A percentile compares a stretch with the other conserved stretches of the same genome.
These are phyloP conservation scores for Aspergillus cavernicola DNA, from an alignment of 495 filamentous ascomycete species.

Conservation along the genomic window DNA sequence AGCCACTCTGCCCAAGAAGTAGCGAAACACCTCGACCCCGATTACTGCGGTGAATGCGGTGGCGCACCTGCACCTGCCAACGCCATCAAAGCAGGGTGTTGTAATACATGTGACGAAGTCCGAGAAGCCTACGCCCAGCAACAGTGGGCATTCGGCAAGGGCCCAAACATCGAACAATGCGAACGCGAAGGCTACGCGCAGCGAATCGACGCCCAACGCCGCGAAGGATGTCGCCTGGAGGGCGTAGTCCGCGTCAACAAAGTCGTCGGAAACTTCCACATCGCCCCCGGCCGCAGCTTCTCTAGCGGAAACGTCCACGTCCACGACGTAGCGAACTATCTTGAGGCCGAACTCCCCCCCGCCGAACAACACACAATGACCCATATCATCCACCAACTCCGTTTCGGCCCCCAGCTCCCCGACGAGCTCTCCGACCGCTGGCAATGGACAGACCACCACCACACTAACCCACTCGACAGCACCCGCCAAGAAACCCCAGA, in stretches of 20 bases:
- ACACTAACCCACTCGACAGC: conserved; percentile 86
- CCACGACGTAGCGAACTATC: conserved; percentile 93
- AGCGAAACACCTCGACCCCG: conserved; percentile 80
- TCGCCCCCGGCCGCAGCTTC: conserved; percentile 92
- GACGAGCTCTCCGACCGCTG: conserved; percentile 61
- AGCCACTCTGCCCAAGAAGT: conserved; percentile 62
- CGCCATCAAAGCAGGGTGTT: conserved; percentile 76
- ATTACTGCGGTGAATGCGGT: conserved; percentile 93
- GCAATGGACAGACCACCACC: conserved; percentile 87
- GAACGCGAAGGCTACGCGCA: conserved; percentile 89
- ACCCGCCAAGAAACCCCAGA: conserved; percentile 75
- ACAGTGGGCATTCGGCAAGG: conserved; percentile 89
- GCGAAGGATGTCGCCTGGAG: conserved; percentile 93
- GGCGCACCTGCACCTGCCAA: conserved; percentile 69
- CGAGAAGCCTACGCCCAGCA: conserved; percentile 85
- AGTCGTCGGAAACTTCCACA: conserved; percentile 97
- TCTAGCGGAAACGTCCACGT: conserved; percentile 94
- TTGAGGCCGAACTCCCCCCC: conserved; percentile 50
- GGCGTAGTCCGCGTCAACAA: conserved; percentile 94
- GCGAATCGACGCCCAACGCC: conserved; percentile 76
- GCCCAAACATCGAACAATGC: conserved; percentile 93
- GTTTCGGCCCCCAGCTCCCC: conserved; percentile 90
- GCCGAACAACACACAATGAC: conserved; percentile 77
- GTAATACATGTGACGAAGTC: conserved; percentile 95
- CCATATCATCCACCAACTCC: conserved; percentile 83